phyloP scores from a whole-genome alignment of 352 stramenopile species.

The Pythium sukuiense region DNA sequence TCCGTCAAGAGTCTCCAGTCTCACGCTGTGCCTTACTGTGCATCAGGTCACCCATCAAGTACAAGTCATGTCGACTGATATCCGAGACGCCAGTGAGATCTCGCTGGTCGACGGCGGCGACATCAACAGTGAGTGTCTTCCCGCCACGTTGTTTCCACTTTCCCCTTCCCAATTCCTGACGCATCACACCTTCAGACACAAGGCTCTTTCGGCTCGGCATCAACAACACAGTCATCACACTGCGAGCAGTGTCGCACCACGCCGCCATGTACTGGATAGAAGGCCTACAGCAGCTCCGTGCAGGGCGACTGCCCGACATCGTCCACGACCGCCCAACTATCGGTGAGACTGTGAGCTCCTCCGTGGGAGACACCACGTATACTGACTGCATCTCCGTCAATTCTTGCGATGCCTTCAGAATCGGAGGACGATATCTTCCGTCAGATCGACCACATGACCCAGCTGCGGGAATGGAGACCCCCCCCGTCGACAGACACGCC shows the following conservation, averaged over 20 bases:
- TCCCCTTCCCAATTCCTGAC: too few relatives aligned
- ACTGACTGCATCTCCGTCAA: not conserved
- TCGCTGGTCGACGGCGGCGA: conserved; percentile 37
- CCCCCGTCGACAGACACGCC: conserved; percentile 30
- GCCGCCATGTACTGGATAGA: conserved; percentile 72
- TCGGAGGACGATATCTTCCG: conserved; percentile 74
- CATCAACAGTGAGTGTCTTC: conserved; percentile 6
- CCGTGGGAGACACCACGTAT: not conserved
- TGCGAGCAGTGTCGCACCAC: conserved; percentile 66
- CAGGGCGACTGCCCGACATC: conserved; percentile 45
- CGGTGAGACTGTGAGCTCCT: conserved; percentile 28
- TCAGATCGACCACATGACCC: conserved; percentile 67
- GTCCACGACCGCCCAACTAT: conserved; percentile 42
- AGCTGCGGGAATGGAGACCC: conserved; percentile 49
- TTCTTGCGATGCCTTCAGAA: conserved; percentile 32
- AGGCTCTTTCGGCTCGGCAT: conserved; percentile 58
- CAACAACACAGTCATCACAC: conserved; percentile 63
- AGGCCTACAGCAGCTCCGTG: conserved; percentile 52
- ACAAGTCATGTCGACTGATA: conserved; percentile 69
- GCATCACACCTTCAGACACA: conserved; percentile 14
- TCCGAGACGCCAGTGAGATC: conserved; percentile 63
- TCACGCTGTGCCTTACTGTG: conserved; percentile 2
- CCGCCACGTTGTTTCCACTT: too few relatives aligned
- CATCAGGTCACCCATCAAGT: conserved; percentile 63
- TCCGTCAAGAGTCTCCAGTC: not conserved